Evolutionary conservation across 345 rosid genomes (phyloP).

Genomic region (Syzygium grande): DNA sequence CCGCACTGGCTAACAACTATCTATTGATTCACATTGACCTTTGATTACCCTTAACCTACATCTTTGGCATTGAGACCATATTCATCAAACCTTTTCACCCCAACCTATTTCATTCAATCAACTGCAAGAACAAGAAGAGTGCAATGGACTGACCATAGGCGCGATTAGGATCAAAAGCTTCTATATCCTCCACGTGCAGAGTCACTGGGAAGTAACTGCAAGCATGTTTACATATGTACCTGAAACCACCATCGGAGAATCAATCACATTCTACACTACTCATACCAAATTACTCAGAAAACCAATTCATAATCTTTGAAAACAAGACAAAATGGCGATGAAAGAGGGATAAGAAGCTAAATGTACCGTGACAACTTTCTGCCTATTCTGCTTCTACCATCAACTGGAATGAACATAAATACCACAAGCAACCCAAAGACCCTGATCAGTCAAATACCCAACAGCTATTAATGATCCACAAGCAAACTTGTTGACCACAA

Average conservation of each 20-base stretch:
- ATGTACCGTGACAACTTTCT: constrained; percentile 51
- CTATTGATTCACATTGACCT: background rate
- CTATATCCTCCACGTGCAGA: constrained; percentile 64
- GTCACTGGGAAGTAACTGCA: constrained; percentile 64
- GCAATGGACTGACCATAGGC: constrained; percentile 42
- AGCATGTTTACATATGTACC: constrained; percentile 72
- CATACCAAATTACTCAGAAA: background rate
- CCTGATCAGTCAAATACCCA: constrained; percentile 18
- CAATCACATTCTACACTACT: background rate
- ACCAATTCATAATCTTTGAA: background rate
- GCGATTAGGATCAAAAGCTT: constrained; percentile 53
- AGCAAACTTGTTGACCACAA: background rate
- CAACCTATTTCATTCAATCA: background rate
- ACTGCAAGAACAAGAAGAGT: background rate
- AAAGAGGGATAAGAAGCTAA: background rate
- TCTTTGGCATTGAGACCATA: background rate
- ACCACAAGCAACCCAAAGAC: constrained; percentile 47
- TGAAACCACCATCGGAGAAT: constrained; percentile 11
- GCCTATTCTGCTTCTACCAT: constrained; percentile 46
- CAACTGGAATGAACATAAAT: constrained; percentile 56
- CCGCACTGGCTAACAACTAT: background rate
- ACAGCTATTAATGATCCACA: background rate
- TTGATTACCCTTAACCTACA: background rate
- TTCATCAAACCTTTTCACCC: background rate
- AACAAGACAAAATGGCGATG: background rate